Percentiles rank a stretch among this genome's conserved stretches.
These are phyloP conservation scores for Lablab purpureus DNA, from an alignment of 306 rosid genomes.

Conservation along the genomic window DNA sequence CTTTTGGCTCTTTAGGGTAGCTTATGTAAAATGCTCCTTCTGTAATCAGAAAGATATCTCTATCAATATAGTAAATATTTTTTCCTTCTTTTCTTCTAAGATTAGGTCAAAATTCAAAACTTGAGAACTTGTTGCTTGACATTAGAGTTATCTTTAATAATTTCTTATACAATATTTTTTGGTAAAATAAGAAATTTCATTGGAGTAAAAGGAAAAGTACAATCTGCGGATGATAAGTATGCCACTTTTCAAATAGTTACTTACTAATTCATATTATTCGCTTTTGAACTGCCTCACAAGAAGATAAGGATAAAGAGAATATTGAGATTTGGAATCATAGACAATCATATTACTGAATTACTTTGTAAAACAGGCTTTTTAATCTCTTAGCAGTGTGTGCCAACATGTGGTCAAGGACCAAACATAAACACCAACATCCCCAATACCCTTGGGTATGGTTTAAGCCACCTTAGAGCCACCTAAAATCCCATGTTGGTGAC, in stretches of 20 bases:
- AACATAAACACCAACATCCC: no score
- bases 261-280: neutral
- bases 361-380: no score
- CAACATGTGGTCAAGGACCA: no score
- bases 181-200: slow-evolving; percentile 9
- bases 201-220: slow-evolving; percentile 10
- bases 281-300: neutral
- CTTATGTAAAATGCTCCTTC: no score
- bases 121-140: neutral
- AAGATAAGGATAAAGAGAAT: neutral
- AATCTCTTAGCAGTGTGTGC: no score
- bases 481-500: no score
- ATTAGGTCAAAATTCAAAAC: neutral
- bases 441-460: no score
- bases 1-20: no score
- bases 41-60: no score
- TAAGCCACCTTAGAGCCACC: no score
- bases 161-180: neutral
- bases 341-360: neutral
- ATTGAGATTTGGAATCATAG: neutral
- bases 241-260: neutral
- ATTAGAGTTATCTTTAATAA: slow-evolving; percentile 23
- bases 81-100: slow-evolving; percentile 17
- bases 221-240: neutral
- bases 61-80: no score